phyloP scores from a whole-genome alignment of 371 early-diverging fungal species.

The Apophysomyces ossiformis region DNA sequence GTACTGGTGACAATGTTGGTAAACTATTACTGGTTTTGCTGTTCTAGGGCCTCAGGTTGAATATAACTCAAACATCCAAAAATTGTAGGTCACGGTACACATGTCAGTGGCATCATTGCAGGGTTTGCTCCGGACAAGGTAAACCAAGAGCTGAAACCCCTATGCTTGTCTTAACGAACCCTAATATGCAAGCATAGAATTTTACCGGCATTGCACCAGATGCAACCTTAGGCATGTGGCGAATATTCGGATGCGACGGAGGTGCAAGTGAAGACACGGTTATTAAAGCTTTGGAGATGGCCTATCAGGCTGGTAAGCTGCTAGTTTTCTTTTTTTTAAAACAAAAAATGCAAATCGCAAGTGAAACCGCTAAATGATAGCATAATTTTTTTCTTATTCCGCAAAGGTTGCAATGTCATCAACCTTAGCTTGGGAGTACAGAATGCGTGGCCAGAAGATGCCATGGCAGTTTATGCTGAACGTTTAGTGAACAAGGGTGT shows the following conservation, averaged over 20 bases:
- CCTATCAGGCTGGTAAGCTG: constrained; percentile 44
- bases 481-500: constrained; percentile 27
- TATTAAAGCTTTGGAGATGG: constrained; percentile 57
- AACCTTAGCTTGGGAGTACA: constrained; percentile 33
- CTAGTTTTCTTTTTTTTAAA: too few relatives aligned
- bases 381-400: background rate
- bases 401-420: constrained; percentile 32
- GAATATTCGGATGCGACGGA: constrained; percentile 66
- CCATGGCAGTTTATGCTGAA: constrained; percentile 45
- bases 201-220: constrained; percentile 14
- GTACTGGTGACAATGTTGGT: constrained; percentile 27
- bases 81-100: constrained; percentile 54
- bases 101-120: constrained; percentile 65
- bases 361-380: too few relatives aligned
- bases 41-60: background rate
- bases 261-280: constrained; percentile 60
- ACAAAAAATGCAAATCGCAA: too few relatives aligned
- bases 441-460: constrained; percentile 40
- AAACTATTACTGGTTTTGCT: background rate
- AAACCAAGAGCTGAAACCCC: background rate
- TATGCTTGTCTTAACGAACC: background rate
- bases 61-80: too few relatives aligned
- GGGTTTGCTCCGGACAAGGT: constrained; percentile 46
- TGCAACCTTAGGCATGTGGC: constrained; percentile 55
- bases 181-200: background rate